Percentiles rank a stretch among this genome's conserved stretches.
Conservation (phyloP, 345 rosid species). For the Aquilaria malaccensis region DNA sequence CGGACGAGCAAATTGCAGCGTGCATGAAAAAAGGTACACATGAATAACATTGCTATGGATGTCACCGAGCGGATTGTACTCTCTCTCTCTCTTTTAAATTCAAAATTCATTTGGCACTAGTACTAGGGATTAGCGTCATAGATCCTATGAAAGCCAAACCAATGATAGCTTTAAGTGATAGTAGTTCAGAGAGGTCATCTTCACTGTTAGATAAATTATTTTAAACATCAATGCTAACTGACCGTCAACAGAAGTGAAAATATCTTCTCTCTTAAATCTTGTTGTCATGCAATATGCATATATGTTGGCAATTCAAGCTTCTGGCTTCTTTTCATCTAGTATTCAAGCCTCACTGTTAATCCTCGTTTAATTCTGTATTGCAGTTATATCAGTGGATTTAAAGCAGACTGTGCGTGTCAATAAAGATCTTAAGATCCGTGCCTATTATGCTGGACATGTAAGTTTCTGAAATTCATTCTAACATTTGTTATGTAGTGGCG, state of each 20-base stretch:
- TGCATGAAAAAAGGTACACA: slow-evolving; percentile 80
- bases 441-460: slow-evolving; percentile 98
- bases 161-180: too few species aligned
- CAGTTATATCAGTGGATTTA: slow-evolving; percentile 83
- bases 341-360: neutral
- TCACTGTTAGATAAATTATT: too few species aligned
- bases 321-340: neutral
- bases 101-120: neutral
- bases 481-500: slow-evolving; percentile 1
- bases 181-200: too few species aligned
- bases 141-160: too few species aligned
- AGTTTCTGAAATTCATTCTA: slow-evolving; percentile 20
- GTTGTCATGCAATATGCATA: neutral
- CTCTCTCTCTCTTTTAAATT: neutral
- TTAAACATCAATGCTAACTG: too few species aligned
- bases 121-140: too few species aligned
- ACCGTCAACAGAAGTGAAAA: neutral
- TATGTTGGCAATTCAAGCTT: neutral
- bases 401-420: slow-evolving; percentile 92
- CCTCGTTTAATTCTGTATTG: slow-evolving; percentile 11
- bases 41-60: neutral
- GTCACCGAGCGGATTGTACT: neutral
- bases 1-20: slow-evolving; percentile 56
- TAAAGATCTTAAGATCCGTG: slow-evolving; percentile 82
- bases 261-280: neutral